phyloP scores from a whole-genome alignment of 2,329 filamentous ascomycete species.

The Camptophora hylomeconis region DNA sequence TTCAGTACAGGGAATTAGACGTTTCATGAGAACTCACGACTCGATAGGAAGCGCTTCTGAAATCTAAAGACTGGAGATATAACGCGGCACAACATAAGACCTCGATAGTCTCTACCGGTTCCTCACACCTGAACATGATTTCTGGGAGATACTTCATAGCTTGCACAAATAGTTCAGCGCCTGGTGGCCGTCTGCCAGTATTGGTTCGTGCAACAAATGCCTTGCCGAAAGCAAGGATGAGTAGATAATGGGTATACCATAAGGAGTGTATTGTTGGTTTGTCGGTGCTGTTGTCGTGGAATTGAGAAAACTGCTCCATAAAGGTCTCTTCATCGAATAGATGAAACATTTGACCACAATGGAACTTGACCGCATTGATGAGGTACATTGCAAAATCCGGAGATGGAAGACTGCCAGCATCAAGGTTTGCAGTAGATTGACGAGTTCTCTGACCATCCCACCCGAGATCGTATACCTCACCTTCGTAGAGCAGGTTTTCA shows the following conservation, averaged over 20 bases:
- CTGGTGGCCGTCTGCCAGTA: constrained; percentile 29
- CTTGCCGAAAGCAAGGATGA: constrained; percentile 44
- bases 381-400: constrained; percentile 40
- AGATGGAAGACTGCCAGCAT: constrained; percentile 32
- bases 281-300: constrained; percentile 25
- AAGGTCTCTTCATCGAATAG: constrained; percentile 42
- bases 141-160: constrained; percentile 34
- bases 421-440: constrained; percentile 18
- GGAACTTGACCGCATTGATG: constrained; percentile 44
- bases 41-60: constrained; percentile 33
- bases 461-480: constrained; percentile 37
- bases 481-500: constrained; percentile 37
- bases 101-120: constrained; percentile 36
- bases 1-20: constrained; percentile 1
- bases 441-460: constrained; percentile 32
- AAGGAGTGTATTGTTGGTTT: constrained; percentile 21
- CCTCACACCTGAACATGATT: constrained; percentile 25
- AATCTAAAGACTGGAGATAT: constrained; percentile 40
- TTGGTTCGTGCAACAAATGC: constrained; percentile 33
- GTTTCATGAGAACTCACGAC: constrained; percentile 23
- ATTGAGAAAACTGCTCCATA: constrained; percentile 30
- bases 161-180: constrained; percentile 34
- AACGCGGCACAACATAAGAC: constrained; percentile 39
- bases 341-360: constrained; percentile 41
- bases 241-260: constrained; percentile 41